A percentile compares a stretch with the other conserved stretches of the same genome.
phyloP scores from a whole-genome alignment of 257 asterid genomes.

The Solanum habrochaites region DNA sequence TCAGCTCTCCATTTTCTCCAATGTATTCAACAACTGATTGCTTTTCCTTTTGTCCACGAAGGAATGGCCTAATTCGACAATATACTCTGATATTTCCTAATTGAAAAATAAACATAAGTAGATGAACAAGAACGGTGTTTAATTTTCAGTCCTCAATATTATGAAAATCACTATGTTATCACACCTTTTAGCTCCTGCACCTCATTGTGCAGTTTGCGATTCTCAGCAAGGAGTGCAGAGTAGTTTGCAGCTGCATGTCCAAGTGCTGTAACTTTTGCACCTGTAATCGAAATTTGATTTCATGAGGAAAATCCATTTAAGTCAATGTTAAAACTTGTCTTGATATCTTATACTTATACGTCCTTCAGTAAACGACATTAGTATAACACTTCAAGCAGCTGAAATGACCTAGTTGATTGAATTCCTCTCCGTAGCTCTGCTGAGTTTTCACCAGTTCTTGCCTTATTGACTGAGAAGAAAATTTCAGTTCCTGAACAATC shows the following conservation, averaged over 20 bases:
- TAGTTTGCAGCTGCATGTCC: conserved; percentile 52
- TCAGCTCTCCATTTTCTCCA: conserved; percentile 76
- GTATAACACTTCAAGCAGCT: background rate
- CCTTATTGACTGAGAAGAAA: conserved; percentile 60
- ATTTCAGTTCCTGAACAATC: background rate
- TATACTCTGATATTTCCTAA: conserved; percentile 89
- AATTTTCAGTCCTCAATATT: background rate
- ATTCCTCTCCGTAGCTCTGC: conserved; percentile 50
- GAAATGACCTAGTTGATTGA: conserved; percentile 5
- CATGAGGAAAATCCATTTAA: background rate
- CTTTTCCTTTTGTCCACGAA: conserved; percentile 59
- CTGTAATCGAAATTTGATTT: conserved; percentile 15
- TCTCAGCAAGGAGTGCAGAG: conserved; percentile 44
- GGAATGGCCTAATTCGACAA: conserved; percentile 85
- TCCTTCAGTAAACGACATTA: background rate
- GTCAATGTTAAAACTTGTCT: background rate
- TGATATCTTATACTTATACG: background rate
- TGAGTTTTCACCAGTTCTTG: conserved; percentile 58
- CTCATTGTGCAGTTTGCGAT: conserved; percentile 63
- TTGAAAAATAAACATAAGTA: background rate
- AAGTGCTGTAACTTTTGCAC: conserved; percentile 26
- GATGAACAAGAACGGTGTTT: background rate
- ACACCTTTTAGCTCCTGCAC: conserved; percentile 82
- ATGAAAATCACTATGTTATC: background rate
- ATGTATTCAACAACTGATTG: conserved; percentile 52